Evolutionary conservation across 129 eudicot genomes (phyloP).

Genomic region (Glebionis coronaria): DNA sequence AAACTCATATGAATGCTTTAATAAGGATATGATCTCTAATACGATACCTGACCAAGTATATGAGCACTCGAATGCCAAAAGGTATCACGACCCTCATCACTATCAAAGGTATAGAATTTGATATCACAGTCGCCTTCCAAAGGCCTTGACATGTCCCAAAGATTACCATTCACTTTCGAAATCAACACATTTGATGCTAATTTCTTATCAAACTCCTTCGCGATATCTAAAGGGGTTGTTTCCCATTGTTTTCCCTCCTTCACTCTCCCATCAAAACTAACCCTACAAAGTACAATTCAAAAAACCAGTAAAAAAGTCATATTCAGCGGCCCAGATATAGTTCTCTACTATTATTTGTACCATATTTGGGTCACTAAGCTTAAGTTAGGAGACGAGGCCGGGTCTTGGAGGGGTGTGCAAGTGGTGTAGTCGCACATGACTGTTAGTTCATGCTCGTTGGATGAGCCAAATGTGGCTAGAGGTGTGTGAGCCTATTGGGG

Average conservation of each 20-base stretch:
- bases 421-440: too few species aligned
- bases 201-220: not conserved
- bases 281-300: not conserved
- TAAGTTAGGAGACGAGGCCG: too few species aligned
- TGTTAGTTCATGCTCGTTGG: too few species aligned
- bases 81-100: slow-evolving; percentile 76
- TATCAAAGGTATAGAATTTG: slow-evolving; percentile 57
- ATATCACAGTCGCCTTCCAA: slow-evolving; percentile 76
- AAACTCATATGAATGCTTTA: not conserved
- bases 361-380: too few species aligned
- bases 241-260: slow-evolving; percentile 44
- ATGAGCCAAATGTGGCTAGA: too few species aligned
- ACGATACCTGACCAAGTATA: slow-evolving; percentile 80
- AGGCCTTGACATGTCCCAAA: slow-evolving; percentile 93
- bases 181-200: not conserved
- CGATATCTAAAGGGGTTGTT: not conserved
- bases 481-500: too few species aligned
- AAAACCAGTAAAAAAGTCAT: too few species aligned
- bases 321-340: too few species aligned
- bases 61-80: slow-evolving; percentile 99
- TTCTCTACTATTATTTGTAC: too few species aligned
- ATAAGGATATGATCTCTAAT: too few species aligned
- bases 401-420: too few species aligned
- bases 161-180: not conserved
- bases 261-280: not conserved